Percentiles rank a stretch among this genome's conserved stretches.
Evolutionary conservation across 2,329 filamentous ascomycete species (phyloP).

Genomic region (Nigrospora osmanthi): DNA sequence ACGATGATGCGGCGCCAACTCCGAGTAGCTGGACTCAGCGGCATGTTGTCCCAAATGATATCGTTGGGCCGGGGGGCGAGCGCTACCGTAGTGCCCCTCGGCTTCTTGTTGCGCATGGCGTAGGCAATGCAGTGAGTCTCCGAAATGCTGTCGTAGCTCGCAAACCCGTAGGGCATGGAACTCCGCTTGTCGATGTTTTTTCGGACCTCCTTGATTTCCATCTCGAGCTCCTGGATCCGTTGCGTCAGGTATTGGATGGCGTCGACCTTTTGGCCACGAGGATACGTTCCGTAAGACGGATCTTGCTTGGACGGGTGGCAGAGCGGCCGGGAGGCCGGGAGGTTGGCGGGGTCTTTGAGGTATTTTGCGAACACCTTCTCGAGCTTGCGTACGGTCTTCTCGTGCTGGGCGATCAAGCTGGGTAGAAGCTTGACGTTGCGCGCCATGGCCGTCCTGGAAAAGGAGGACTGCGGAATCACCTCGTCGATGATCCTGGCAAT

Average conservation of each 20-base stretch:
- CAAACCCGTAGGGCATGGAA: conserved; percentile 87
- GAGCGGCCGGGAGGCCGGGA: conserved; percentile 69
- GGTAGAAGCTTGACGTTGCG: conserved; percentile 90
- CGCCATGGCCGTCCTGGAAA: conserved; percentile 57
- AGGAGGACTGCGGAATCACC: conserved; percentile 39
- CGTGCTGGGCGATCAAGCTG: conserved; percentile 75
- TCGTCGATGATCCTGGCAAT: conserved; percentile 76
- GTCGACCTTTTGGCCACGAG: conserved; percentile 63
- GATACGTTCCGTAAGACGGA: conserved; percentile 50
- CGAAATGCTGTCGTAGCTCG: conserved; percentile 81
- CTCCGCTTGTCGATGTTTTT: conserved; percentile 78
- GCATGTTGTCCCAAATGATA: conserved; percentile 93
- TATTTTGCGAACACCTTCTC: conserved; percentile 84
- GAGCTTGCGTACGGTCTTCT: conserved; percentile 69
- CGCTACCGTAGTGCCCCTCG: conserved; percentile 66
- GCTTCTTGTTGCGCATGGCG: conserved; percentile 61
- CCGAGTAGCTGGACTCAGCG: conserved; percentile 59
- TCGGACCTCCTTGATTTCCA: conserved; percentile 77
- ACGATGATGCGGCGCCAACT: conserved; percentile 70
- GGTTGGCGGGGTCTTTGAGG: conserved; percentile 73
- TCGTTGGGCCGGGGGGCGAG: conserved; percentile 84
- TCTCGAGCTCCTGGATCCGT: conserved; percentile 75
- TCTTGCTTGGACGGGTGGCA: conserved; percentile 80
- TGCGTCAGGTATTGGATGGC: conserved; percentile 92
- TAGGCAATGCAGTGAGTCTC: conserved; percentile 86